These are phyloP conservation scores for Coffea eugenioides DNA, from an alignment of 257 asterid genomes.

Conservation along the genomic window DNA sequence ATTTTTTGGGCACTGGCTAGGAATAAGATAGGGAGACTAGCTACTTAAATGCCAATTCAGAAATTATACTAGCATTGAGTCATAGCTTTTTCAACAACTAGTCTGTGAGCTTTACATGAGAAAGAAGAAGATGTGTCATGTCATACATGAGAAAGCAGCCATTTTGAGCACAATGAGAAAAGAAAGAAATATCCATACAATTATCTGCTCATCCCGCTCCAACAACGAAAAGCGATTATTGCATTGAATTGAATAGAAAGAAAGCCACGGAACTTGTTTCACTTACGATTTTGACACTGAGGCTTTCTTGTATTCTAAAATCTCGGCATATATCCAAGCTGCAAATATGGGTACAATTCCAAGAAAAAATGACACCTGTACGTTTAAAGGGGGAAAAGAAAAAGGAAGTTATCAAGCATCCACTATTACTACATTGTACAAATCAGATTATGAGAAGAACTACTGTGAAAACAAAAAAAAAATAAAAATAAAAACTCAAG, in stretches of 20 bases:
- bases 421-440: neutral
- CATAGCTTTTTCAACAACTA: neutral
- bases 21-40: no score
- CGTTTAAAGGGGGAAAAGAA: neutral
- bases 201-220: neutral
- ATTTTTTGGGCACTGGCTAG: no score
- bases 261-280: neutral
- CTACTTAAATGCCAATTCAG: no score
- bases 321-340: constrained; percentile 82
- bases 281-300: constrained; percentile 44
- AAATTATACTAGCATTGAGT: neutral
- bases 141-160: neutral
- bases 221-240: neutral
- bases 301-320: constrained; percentile 61
- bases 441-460: neutral
- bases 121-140: neutral
- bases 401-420: neutral
- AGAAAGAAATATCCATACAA: neutral
- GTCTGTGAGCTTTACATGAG: neutral
- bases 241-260: neutral
- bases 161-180: neutral
- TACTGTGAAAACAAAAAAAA: no score
- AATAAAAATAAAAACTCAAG: neutral
- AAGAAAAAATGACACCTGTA: constrained; percentile 78
- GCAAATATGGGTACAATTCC: constrained; percentile 68